Conservation (phyloP, 164 flowering plant species). For the Vitis labrusca region DNA sequence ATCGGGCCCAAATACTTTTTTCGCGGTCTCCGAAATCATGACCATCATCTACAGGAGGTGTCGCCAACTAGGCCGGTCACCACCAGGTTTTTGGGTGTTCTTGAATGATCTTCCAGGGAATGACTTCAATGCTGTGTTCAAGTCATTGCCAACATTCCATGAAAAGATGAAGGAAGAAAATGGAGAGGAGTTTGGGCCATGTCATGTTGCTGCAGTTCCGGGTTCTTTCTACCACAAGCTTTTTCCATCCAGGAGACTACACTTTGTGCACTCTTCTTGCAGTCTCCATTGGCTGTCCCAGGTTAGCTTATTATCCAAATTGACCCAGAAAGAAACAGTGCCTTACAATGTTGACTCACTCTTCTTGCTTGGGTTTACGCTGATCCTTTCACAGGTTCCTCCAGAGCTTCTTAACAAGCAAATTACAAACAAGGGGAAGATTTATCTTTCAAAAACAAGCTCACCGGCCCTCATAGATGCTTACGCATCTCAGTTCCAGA, state of each 20-base stretch:
- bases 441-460: constrained; percentile 16
- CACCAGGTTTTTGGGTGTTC: constrained; percentile 12
- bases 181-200: constrained; percentile 9
- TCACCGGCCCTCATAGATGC: constrained; percentile 10
- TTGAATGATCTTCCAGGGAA: constrained; percentile 14
- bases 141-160: constrained; percentile 7
- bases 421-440: constrained; percentile 17
- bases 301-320: constrained; percentile 3
- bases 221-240: constrained; percentile 21
- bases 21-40: constrained; percentile 3
- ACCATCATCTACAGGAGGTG: constrained; percentile 4
- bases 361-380: too few relatives aligned
- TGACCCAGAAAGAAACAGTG: too few relatives aligned
- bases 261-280: constrained; percentile 15
- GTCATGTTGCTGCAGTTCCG: constrained; percentile 7
- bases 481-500: constrained; percentile 21
- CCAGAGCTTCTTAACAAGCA: constrained; percentile 2
- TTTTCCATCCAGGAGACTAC: constrained; percentile 16
- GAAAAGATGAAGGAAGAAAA: constrained; percentile 2
- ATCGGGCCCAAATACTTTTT: constrained; percentile 15
- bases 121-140: constrained; percentile 15
- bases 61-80: neutral
- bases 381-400: constrained; percentile 10
- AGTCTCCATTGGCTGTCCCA: constrained; percentile 25
- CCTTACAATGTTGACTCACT: too few relatives aligned